phyloP scores from a whole-genome alignment of 2,329 filamentous ascomycete species.

The Trichoderma gracile region DNA sequence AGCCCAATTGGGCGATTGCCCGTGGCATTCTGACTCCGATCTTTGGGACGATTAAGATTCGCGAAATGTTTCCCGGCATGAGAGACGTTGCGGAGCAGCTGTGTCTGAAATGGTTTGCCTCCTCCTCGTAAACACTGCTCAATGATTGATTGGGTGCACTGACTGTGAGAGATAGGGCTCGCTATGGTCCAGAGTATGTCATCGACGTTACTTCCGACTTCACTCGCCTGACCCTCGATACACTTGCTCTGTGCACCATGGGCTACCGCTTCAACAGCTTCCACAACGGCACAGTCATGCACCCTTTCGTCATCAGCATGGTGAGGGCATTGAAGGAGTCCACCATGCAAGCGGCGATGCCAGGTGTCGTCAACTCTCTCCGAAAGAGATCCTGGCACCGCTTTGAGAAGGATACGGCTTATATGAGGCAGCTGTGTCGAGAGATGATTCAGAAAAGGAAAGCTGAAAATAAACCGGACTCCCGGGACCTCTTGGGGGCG shows the following conservation, averaged over 20 bases:
- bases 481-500: conserved; percentile 5
- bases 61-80: conserved; percentile 17
- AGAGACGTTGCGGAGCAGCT: conserved; percentile 21
- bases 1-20: conserved; percentile 23
- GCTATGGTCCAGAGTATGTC: conserved; percentile 43
- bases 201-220: conserved; percentile 61
- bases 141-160: not conserved
- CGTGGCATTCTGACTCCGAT: conserved; percentile 23
- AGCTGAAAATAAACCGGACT: not conserved
- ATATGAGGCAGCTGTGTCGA: conserved; percentile 11
- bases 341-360: conserved; percentile 8
- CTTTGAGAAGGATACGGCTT: conserved; percentile 13
- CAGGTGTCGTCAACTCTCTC: conserved; percentile 14
- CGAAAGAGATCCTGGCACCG: conserved; percentile 7
- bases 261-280: conserved; percentile 63
- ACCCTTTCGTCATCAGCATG: conserved; percentile 29
- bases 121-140: not conserved
- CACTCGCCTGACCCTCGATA: conserved; percentile 62
- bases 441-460: conserved; percentile 23
- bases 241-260: conserved; percentile 61
- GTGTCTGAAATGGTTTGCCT: conserved; percentile 23
- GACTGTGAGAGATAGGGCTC: conserved; percentile 29
- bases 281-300: conserved; percentile 42
- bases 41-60: conserved; percentile 23
- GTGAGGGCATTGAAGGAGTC: conserved; percentile 18